Evolutionary conservation across 176 grass and related monocot species (phyloP).

Genomic region (Musa acuminata): DNA sequence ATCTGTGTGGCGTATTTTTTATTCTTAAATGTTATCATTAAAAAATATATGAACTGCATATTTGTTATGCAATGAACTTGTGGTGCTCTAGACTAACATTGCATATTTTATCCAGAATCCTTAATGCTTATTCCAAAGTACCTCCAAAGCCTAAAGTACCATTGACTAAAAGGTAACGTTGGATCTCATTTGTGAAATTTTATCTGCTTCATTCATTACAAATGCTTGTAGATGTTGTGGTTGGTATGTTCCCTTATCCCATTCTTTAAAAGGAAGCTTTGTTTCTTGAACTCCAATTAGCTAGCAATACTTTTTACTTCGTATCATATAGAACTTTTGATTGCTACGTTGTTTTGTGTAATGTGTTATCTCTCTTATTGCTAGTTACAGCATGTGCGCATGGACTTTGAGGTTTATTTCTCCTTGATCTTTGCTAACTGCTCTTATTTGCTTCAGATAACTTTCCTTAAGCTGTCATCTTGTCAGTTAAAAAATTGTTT

Average conservation of each 20-base stretch:
- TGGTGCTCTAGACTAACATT: neutral
- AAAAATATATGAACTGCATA: neutral
- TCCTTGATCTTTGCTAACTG: too few species aligned
- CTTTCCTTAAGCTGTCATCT: too few species aligned
- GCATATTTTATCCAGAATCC: slow-evolving; percentile 32
- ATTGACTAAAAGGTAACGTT: slow-evolving; percentile 39
- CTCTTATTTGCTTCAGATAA: too few species aligned
- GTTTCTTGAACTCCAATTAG: neutral
- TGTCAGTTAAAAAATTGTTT: too few species aligned
- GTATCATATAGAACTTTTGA: neutral
- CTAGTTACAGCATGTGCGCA: neutral
- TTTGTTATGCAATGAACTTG: neutral
- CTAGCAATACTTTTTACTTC: neutral
- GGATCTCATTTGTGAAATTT: neutral
- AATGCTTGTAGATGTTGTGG: neutral
- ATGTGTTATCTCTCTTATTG: neutral
- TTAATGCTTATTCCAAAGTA: slow-evolving; percentile 28
- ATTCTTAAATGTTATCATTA: neutral
- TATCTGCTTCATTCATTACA: neutral
- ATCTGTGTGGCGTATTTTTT: neutral
- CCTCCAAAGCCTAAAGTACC: slow-evolving; percentile 30
- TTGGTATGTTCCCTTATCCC: neutral
- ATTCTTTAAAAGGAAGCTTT: neutral
- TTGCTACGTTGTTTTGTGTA: neutral
- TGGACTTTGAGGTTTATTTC: too few species aligned